Evolutionary conservation across 768 basidiomycete genomes (phyloP).

Genomic region (Boletus pseudo-olivaceus): DNA sequence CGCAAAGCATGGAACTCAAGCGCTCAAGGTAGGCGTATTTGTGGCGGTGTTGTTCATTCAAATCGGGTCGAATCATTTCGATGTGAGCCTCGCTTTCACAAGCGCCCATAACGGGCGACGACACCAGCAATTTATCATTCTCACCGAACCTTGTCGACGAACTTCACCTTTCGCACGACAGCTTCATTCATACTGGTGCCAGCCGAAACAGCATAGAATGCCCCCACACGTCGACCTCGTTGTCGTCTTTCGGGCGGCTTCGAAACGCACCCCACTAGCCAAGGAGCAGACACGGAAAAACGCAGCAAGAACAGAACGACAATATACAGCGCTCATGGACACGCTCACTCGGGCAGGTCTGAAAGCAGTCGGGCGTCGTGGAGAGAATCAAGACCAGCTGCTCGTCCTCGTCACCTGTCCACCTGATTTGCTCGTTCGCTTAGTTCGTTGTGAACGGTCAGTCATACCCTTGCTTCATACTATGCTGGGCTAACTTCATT

Average conservation of each 20-base stretch:
- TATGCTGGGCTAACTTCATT: neutral
- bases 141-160: constrained; percentile 4
- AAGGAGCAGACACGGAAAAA: constrained; percentile 64
- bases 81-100: too few species aligned
- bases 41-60: constrained; percentile 1
- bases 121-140: neutral
- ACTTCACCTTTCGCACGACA: constrained; percentile 1
- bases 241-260: constrained; percentile 60
- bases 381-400: constrained; percentile 72
- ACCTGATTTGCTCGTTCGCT: constrained; percentile 51
- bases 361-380: constrained; percentile 68
- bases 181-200: neutral
- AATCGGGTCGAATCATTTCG: neutral
- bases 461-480: constrained; percentile 20
- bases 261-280: constrained; percentile 37
- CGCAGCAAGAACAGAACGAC: constrained; percentile 59
- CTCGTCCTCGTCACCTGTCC: constrained; percentile 76
- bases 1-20: too few species aligned
- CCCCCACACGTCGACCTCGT: constrained; percentile 69
- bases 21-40: too few species aligned
- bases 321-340: constrained; percentile 63
- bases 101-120: neutral
- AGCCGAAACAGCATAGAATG: constrained; percentile 24
- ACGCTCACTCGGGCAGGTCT: constrained; percentile 61
- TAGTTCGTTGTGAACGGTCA: constrained; percentile 75